A percentile compares a stretch with the other conserved stretches of the same genome.
Evolutionary conservation across 2,329 filamentous ascomycete genomes (phyloP).

Genomic region (Fusarium piperis): DNA sequence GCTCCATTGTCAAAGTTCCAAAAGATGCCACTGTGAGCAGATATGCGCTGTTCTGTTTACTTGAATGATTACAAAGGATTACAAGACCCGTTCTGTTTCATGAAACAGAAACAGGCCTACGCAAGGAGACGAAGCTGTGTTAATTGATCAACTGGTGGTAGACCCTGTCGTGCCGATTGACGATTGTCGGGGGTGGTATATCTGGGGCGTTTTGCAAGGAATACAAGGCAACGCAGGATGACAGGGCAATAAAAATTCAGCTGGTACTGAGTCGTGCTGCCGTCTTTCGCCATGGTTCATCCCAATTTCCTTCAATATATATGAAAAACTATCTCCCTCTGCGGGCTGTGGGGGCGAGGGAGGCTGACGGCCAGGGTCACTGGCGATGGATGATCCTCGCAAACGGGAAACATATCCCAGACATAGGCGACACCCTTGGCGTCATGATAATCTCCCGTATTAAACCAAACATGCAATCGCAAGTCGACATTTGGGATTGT

Average conservation of each 20-base stretch:
- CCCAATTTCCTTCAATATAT: conserved; percentile 24
- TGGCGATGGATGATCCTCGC: conserved; percentile 6
- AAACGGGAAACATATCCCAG: conserved; percentile 16
- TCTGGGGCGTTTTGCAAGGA: neutral
- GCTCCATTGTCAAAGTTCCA: neutral
- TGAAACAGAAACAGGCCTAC: conserved; percentile 31
- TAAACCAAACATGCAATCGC: conserved; percentile 7
- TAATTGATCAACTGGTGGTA: conserved; percentile 8
- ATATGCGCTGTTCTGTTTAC: neutral
- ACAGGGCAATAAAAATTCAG: neutral
- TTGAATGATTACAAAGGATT: conserved; percentile 18
- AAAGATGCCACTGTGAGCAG: neutral
- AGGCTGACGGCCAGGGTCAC: neutral
- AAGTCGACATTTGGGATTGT: neutral
- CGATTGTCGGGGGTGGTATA: conserved; percentile 7
- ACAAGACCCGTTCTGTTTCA: conserved; percentile 22
- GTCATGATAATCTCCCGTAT: conserved; percentile 8
- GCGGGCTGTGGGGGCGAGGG: neutral
- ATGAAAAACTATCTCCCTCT: conserved; percentile 17
- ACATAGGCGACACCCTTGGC: neutral
- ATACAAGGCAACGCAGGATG: neutral
- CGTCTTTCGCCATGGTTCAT: conserved; percentile 17
- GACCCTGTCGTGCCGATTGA: conserved; percentile 15
- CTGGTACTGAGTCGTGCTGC: conserved; percentile 3
- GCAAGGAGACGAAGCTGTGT: neutral